Evolutionary conservation across 352 stramenopile species (phyloP), one percentile per base, ranked within the genome.

Genomic region (Globisporangium orthogonon): DNA sequence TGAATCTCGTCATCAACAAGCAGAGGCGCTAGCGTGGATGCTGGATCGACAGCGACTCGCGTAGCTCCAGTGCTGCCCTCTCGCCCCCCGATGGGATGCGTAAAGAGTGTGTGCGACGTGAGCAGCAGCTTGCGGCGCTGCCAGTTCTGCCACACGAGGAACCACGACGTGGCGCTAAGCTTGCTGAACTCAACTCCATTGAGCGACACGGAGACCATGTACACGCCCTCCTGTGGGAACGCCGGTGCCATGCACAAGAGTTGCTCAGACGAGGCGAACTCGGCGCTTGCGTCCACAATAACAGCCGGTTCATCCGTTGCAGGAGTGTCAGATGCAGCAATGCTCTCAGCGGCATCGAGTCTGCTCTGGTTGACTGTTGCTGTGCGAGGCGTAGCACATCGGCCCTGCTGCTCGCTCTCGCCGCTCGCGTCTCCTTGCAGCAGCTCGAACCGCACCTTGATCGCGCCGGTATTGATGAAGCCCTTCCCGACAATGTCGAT

Each of bases 111-210:
- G 52, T 81, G 71, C 4, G 61, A 64, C 1, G 50, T 40, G 6
- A 79, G 65, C 35, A 85, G 31, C 2, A 71, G 69, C 58, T 88
- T 88, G 7, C 81, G 68, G 31, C 78, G 83, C 56, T 92, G 82
- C 84, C 84, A 94, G 59, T 90, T 94, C 30, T 88, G 78, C 84
- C 84, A 94, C n/a, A 72, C 69, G 33, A 91, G 60, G 52, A 89
- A 89, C 80, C 76, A 92, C 15, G 79, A 76, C 7, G 65, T 58
- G 4, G 76, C 70, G 50, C 71, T 83, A 5, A 80, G 62, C 2
- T 60, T 50, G 56, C 72, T 83, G 62, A 91, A 91, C 31, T 88
- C 78, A 28, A 84, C 62, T 23, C 76, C 73, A 31, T 94, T 91
- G 0, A 91, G 60, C 7, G 77, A 71, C 31, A 91, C 66, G 0